A percentile compares a stretch with the other conserved stretches of the same genome.
phyloP scores from a whole-genome alignment of 1,284 basidiomycete genomes.

The Blastosporella zonata region DNA sequence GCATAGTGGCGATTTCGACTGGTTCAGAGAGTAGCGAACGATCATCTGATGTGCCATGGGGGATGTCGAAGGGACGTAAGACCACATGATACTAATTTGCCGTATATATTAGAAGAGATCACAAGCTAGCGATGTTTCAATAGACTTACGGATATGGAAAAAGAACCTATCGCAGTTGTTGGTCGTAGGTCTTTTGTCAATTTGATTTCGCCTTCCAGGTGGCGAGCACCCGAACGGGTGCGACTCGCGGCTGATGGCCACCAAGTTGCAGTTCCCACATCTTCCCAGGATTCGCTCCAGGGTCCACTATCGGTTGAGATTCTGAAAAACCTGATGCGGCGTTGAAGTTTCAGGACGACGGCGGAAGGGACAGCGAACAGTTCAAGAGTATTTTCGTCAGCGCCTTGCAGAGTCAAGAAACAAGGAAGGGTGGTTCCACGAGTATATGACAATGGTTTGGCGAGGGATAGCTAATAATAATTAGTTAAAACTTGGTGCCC shows the following conservation, averaged over 20 bases:
- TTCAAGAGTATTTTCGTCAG: constrained; percentile 39
- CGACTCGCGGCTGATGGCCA: constrained; percentile 36
- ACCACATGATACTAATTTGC: constrained; percentile 41
- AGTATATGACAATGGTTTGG: constrained; percentile 45
- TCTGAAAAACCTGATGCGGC: constrained; percentile 42
- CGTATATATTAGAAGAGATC: neutral
- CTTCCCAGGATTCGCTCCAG: constrained; percentile 39
- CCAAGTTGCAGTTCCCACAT: constrained; percentile 42
- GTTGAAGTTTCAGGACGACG: constrained; percentile 39
- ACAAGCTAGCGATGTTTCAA: neutral
- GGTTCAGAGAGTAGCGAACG: constrained; percentile 38
- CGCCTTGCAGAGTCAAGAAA: constrained; percentile 38
- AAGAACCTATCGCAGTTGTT: constrained; percentile 44
- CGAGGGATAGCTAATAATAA: constrained; percentile 37
- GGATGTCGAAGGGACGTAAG: constrained; percentile 39
- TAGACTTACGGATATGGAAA: constrained; percentile 42
- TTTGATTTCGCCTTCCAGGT: constrained; percentile 48
- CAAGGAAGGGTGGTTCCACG: constrained; percentile 47
- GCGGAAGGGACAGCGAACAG: constrained; percentile 39
- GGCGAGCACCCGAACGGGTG: constrained; percentile 28
- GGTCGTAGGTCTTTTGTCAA: constrained; percentile 47
- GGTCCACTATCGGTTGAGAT: constrained; percentile 23
- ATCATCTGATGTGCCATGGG: constrained; percentile 33
- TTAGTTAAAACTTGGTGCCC: constrained; percentile 1
- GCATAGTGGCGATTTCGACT: constrained; percentile 44